Evolutionary conservation across 805 yeast species (phyloP), one percentile per base, ranked within the genome.

Genomic region (Jamesozyma jinghongensis): DNA sequence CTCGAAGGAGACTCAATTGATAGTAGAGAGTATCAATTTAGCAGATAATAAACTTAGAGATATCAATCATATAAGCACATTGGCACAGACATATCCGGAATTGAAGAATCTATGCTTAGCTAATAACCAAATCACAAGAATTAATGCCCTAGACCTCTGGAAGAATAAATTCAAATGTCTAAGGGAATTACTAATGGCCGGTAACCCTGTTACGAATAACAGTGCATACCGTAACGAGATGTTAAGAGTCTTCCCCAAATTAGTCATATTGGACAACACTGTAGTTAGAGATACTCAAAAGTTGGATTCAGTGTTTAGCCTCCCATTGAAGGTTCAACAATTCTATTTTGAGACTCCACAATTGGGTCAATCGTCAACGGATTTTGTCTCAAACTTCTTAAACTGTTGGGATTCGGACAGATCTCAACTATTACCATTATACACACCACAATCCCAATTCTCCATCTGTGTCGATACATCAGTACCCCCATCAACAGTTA

Each of bases 391-490:
- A 22, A 81, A 84, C 49, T 92, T 74, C 61, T 67, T 84, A 43
- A 77, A 78, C 40, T 65, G 81, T 37, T 92, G 95, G 94, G 98
- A 92, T 64, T 52, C 72, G 5, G 78, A 84, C 54, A 68, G 98
- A 44, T 53, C 69, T 8, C 88, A 81, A 42, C 67, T 92, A 37
- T 57, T 81, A 59, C 71, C 73, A 33, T 66, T 92, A 25, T 92
- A 92, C 58, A 85, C 92, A 39, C 74, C 75, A 36, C 82, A 81
- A 53, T 85, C 97, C 0, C 85, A 82, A 56, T 90, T 92, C 53
- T 87, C 97, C 0, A 57, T 82, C 40, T 81, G 84, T 45, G 77
- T 81, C 18, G 94, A 86, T 62, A 67, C 85, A 1, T 66, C 79
- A 0, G 81, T 81, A 34, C 90, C 94, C 7, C 64, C 56, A 16